Percentiles rank a stretch among this genome's conserved stretches.
Evolutionary conservation across 805 yeast species (phyloP).

Genomic region (Saccharomycopsis vini): DNA sequence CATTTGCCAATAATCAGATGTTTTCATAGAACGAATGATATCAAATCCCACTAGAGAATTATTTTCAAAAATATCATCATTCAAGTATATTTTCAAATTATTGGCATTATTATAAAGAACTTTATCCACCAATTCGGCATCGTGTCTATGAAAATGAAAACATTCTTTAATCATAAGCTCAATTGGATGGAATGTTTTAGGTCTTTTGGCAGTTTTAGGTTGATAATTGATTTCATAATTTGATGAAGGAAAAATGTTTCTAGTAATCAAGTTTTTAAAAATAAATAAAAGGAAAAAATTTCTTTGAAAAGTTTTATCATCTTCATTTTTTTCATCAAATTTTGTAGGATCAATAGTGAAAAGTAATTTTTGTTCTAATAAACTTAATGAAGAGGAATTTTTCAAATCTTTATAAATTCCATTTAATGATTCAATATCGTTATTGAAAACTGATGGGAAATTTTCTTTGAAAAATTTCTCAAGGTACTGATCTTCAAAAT

Average conservation of each 20-base stretch:
- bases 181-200: constrained; percentile 7
- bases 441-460: constrained; percentile 16
- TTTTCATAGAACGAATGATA: constrained; percentile 7
- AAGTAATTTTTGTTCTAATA: constrained; percentile 5
- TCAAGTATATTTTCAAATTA: constrained; percentile 2
- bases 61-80: constrained; percentile 1
- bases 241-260: not conserved
- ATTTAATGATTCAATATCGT: constrained; percentile 6
- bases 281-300: constrained; percentile 11
- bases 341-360: not conserved
- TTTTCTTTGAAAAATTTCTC: constrained; percentile 16
- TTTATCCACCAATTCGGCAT: constrained; percentile 14
- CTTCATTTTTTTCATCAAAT: not conserved
- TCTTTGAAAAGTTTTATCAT: constrained; percentile 7
- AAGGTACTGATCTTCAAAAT: constrained; percentile 2
- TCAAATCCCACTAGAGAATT: constrained; percentile 12
- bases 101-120: constrained; percentile 6
- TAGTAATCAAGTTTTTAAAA: constrained; percentile 9
- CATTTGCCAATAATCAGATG: constrained; percentile 14
- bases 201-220: not conserved
- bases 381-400: not conserved
- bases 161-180: constrained; percentile 15
- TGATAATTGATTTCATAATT: constrained; percentile 3
- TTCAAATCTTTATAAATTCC: constrained; percentile 4
- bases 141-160: constrained; percentile 14